These are phyloP conservation scores for Kurtzmaniella quercitrusa DNA, from an alignment of 1,139 yeast genomes.

Conservation along the genomic window DNA sequence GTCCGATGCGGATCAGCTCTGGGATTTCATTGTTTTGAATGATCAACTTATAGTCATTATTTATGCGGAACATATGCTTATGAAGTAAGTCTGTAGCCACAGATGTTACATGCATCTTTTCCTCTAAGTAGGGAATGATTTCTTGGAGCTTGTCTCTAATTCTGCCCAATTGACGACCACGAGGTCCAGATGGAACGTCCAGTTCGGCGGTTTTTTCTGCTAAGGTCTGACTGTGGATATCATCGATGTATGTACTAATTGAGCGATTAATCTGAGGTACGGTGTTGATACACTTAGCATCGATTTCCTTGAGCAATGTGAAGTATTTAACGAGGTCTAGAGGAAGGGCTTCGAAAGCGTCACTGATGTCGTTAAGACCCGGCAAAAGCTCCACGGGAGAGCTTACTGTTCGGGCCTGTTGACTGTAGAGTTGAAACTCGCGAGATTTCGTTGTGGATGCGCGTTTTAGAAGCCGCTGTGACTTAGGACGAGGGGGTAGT, in stretches of 20 bases:
- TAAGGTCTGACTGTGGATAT: slow-evolving; percentile 24
- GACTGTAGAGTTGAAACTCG: slow-evolving; percentile 32
- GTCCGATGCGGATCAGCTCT: slow-evolving; percentile 62
- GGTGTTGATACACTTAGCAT: slow-evolving; percentile 82
- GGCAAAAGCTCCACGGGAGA: slow-evolving; percentile 57
- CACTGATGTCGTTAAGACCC: slow-evolving; percentile 87
- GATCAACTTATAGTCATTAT: slow-evolving; percentile 71
- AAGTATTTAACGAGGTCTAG: slow-evolving; percentile 77
- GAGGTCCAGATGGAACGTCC: slow-evolving; percentile 14
- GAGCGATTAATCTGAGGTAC: slow-evolving; percentile 62
- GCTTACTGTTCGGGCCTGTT: slow-evolving; percentile 29
- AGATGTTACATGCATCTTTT: slow-evolving; percentile 95
- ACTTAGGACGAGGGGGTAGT: slow-evolving; percentile 46
- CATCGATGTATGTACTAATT: slow-evolving; percentile 53
- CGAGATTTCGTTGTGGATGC: slow-evolving; percentile 21
- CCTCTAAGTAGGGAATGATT: slow-evolving; percentile 89
- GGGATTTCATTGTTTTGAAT: slow-evolving; percentile 75
- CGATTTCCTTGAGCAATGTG: slow-evolving; percentile 87
- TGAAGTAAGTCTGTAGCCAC: slow-evolving; percentile 78
- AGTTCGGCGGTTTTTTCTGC: slow-evolving; percentile 9
- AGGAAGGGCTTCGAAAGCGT: slow-evolving; percentile 90
- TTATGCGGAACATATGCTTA: slow-evolving; percentile 67
- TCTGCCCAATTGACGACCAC: slow-evolving; percentile 27
- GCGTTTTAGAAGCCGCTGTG: slow-evolving; percentile 41
- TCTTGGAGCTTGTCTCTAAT: slow-evolving; percentile 56